Evolutionary conservation across 1,284 basidiomycete genomes (phyloP), one percentile per base, ranked within the genome.

Genomic region (Fistulinella cinereoalba): DNA sequence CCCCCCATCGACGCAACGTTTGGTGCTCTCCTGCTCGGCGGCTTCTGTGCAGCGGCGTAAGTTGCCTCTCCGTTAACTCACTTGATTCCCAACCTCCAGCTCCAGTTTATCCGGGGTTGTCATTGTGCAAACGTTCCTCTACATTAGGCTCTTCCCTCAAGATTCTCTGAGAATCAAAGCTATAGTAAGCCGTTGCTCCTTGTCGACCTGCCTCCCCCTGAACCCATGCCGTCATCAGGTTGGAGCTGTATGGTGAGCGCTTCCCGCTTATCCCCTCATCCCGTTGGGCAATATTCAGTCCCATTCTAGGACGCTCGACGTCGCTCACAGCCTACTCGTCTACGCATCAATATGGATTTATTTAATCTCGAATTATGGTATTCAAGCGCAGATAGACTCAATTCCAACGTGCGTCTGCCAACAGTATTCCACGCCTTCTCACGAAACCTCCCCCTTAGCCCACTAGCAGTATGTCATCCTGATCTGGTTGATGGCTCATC

Each of bases 31-130:
- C 56, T 76, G 6, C 45, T 74, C 6, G 75, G 75, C 15, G 71
- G 67, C 27, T 61, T 76, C 37, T 50, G 69, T 28, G 73, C 74
- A 16, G 64, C 74, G 62, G 53, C 28, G 74, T 69, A 29, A 44
- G 52, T 48, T 12, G 1, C 19, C 34, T 7, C 13, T 22, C 19
- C 11, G 24, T 15, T 6, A 23, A 2, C 12, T 24, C 25, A 10
- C 27, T 34, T 23, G 24, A 24, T 24, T 34, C 8, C 13, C 11
- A 9, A n/a, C 2, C 18, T 21, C 5, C 36, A 16, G 44, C 24
- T 42, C 11, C 41, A 77, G 75, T 8, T 64, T 77, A 40, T 72
- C 72, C 4, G 75, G 75, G 16, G 54, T 74, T n/a, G 72, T 71
- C 4, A 53, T 63, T 13, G 68, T 71, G 10, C 75, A 77, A 50